Percentiles rank a stretch among this genome's conserved stretches.
These are phyloP conservation scores for Clonostachys rhizophaga DNA, from an alignment of 2,329 filamentous ascomycete species.

Conservation along the genomic window DNA sequence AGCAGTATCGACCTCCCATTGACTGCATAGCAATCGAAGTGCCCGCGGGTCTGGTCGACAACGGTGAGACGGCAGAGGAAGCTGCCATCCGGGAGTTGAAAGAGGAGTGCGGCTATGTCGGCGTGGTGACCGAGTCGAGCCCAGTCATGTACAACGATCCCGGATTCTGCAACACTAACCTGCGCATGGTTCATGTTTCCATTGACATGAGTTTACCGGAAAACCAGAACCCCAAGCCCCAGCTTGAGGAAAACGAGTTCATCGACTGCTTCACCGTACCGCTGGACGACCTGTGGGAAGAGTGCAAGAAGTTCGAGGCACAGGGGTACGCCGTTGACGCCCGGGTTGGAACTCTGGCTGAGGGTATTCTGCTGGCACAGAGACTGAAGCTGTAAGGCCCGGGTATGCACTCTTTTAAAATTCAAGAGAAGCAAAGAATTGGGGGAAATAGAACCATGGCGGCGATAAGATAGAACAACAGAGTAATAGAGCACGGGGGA, in stretches of 20 bases:
- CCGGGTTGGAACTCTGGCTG: constrained; percentile 70
- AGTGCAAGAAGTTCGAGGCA: constrained; percentile 61
- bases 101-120: constrained; percentile 65
- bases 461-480: not conserved
- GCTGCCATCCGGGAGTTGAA: constrained; percentile 59
- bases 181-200: constrained; percentile 66
- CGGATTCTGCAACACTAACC: constrained; percentile 63
- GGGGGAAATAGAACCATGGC: not conserved
- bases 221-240: constrained; percentile 64
- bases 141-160: constrained; percentile 65
- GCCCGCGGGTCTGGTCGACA: constrained; percentile 60
- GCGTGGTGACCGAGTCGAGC: constrained; percentile 47
- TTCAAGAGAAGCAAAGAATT: not conserved
- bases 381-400: constrained; percentile 33
- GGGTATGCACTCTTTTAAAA: too few species aligned
- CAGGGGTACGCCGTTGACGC: constrained; percentile 78
- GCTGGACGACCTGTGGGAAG: constrained; percentile 57
- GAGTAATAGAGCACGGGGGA: not conserved
- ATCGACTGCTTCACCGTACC: constrained; percentile 74
- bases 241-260: constrained; percentile 76
- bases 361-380: constrained; percentile 72
- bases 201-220: constrained; percentile 65
- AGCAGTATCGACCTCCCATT: constrained; percentile 61
- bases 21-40: constrained; percentile 57
- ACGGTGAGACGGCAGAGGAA: constrained; percentile 54